Percentiles rank a stretch among this genome's conserved stretches.
These are phyloP conservation scores for Trypanosoma cruzi DNA, from an alignment of 208 protist species.

Conservation along the genomic window DNA sequence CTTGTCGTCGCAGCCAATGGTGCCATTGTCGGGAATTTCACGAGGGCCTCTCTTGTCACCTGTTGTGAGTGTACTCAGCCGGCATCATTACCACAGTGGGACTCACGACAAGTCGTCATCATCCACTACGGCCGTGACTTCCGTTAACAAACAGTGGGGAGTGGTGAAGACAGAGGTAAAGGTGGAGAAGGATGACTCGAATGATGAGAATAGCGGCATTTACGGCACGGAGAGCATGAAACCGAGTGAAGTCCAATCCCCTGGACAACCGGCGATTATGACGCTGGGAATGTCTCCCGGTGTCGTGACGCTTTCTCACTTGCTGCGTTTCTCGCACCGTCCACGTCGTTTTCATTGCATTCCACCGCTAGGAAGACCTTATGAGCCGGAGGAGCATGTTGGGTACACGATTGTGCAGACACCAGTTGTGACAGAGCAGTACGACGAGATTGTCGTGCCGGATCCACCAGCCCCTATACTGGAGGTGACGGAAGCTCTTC, in stretches of 20 bases:
- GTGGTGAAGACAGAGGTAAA: slow-evolving; percentile 12
- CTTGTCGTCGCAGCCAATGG: background rate
- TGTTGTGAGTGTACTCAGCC: slow-evolving; percentile 21
- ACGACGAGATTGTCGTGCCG: slow-evolving; percentile 83
- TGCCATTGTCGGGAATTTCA: slow-evolving; percentile 10
- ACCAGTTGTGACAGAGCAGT: slow-evolving; percentile 82
- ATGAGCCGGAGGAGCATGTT: slow-evolving; percentile 48
- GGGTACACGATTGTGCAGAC: slow-evolving; percentile 75
- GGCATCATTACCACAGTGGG: slow-evolving; percentile 13
- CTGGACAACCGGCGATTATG: background rate
- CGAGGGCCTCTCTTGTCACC: slow-evolving; percentile 26
- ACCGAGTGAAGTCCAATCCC: background rate
- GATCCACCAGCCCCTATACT: slow-evolving; percentile 14
- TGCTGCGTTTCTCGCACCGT: slow-evolving; percentile 84
- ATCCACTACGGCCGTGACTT: slow-evolving; percentile 49
- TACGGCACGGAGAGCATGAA: background rate
- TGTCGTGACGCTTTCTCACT: slow-evolving; percentile 66
- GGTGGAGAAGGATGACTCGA: slow-evolving; percentile 2
- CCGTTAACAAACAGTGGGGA: slow-evolving; percentile 10
- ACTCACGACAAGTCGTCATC: background rate
- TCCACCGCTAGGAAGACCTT: slow-evolving; percentile 47
- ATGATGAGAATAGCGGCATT: background rate
- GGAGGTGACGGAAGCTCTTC: slow-evolving; percentile 10
- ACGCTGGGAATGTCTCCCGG: slow-evolving; percentile 28
- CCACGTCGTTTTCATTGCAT: slow-evolving; percentile 41